Base-by-base conservation (phyloP, 116 monocot species). In the Zostera marina region DNA sequence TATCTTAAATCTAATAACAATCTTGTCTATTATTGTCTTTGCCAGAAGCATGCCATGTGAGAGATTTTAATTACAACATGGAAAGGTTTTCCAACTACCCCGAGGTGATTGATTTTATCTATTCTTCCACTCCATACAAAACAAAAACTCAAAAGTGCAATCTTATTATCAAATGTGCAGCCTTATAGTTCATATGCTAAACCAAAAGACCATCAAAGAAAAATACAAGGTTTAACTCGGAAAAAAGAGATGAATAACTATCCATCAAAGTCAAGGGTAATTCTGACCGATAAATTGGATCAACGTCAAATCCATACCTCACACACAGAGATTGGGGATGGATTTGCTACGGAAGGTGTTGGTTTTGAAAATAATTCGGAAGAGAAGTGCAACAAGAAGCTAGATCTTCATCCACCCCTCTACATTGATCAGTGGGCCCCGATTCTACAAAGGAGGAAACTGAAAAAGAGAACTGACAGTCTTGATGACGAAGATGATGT, bases 41-140 rank as follows among this genome's bases (percentile, higher is more conserved):
- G 16, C 22, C 47, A 62, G 26, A 62, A 14, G 38, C 45, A 20
- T 62, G 9, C 62, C 45, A 39, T 47, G 62, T 47, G 47, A 22
- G 25, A n/a, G 62, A 48, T 48, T 47, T n/a, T 24, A 47, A 48
- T 48, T 47, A 11, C 32, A 47, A 9, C 47, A 32, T 48, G 62
- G 9, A n/a, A 62, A 26, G 4, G 25, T 23, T 47, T 47, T 45
- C 9, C n/a, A 46, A 62, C 25, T 6, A 4, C 2, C 16, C 47
- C 11, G 20, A 0, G 59, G 59, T 59, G 22, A 19, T 51, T 16
- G 32, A 32, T 49, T 47, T 8, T 47, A 47, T 47, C 17, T 17
- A 32, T 5, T 32, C 32, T 32, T 32, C 32, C 32, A 32, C 32
- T 32, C 32, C 32, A 2, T 32, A n/a, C n/a, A n/a, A n/a, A n/a